phyloP scores from a whole-genome alignment of 768 basidiomycete species.

The Tubosaeta sp. region DNA sequence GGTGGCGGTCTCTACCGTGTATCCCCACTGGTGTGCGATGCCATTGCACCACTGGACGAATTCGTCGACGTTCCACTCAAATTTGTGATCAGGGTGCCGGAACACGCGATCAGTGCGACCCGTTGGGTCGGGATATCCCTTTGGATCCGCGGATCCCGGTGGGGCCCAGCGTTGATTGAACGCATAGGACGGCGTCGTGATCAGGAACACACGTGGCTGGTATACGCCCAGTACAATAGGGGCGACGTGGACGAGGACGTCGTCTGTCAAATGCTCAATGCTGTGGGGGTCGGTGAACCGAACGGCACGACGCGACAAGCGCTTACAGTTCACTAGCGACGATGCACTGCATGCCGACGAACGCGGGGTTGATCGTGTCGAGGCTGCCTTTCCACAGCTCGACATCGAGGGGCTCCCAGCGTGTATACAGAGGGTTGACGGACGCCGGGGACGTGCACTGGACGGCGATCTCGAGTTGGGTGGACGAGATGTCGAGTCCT shows the following conservation, averaged over 20 bases:
- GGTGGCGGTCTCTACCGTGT: conserved; percentile 53
- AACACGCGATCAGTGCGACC: conserved; percentile 69
- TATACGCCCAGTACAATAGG: conserved; percentile 75
- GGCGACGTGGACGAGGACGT: conserved; percentile 57
- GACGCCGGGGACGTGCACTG: conserved; percentile 42
- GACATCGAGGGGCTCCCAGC: conserved; percentile 69
- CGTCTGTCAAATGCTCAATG: conserved; percentile 71
- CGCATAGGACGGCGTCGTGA: conserved; percentile 84
- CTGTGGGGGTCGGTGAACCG: conserved; percentile 32
- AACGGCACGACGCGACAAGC: conserved; percentile 3
- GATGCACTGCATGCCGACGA: conserved; percentile 66
- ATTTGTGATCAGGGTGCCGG: conserved; percentile 81
- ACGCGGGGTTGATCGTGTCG: conserved; percentile 59
- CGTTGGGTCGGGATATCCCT: conserved; percentile 71
- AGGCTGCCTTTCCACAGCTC: conserved; percentile 75
- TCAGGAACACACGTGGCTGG: conserved; percentile 63
- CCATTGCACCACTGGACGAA: conserved; percentile 60
- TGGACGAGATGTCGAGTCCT: conserved; percentile 62
- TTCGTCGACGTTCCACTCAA: conserved; percentile 82
- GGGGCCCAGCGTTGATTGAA: conserved; percentile 75
- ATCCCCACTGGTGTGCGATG: conserved; percentile 66
- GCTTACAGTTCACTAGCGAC: conserved; percentile 79
- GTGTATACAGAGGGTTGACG: conserved; percentile 30
- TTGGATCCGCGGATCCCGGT: conserved; percentile 41
- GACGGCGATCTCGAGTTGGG: conserved; percentile 53